These are phyloP conservation scores for Colletotrichum karsti DNA, from an alignment of 2,329 filamentous ascomycete species.

Conservation along the genomic window DNA sequence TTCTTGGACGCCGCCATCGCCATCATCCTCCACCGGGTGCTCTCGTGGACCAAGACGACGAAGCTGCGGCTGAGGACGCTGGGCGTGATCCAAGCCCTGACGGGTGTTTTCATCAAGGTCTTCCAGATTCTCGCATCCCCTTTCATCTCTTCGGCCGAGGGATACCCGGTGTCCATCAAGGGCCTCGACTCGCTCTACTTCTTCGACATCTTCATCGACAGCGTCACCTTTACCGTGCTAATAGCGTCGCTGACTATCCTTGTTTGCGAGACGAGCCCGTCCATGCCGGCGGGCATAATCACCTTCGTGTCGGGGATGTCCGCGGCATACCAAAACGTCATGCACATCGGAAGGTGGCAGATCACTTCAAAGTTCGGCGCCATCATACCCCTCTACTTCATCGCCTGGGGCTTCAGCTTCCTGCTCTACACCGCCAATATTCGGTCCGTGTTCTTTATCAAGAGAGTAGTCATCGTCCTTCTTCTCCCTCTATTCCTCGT, in stretches of 20 bases:
- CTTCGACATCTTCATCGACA: constrained; percentile 59
- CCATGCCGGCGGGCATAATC: constrained; percentile 50
- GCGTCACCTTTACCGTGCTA: constrained; percentile 53
- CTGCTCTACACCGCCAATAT: constrained; percentile 55
- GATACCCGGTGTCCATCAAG: constrained; percentile 32
- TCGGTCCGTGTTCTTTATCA: constrained; percentile 51
- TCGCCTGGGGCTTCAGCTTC: constrained; percentile 49
- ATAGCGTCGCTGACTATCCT: constrained; percentile 54
- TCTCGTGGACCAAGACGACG: constrained; percentile 59
- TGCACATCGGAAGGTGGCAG: constrained; percentile 53
- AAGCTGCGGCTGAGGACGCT: constrained; percentile 55
- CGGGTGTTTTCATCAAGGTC: constrained; percentile 47
- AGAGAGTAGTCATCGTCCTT: constrained; percentile 48
- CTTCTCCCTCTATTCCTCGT: constrained; percentile 46
- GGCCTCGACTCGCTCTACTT: constrained; percentile 54
- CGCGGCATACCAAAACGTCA: constrained; percentile 44
- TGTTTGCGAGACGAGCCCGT: constrained; percentile 54
- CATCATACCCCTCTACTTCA: constrained; percentile 47
- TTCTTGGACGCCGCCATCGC: constrained; percentile 55
- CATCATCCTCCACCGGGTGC: constrained; percentile 58
- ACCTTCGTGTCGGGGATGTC: constrained; percentile 52
- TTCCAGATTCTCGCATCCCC: constrained; percentile 45
- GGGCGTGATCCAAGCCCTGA: constrained; percentile 49
- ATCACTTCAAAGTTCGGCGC: constrained; percentile 46
- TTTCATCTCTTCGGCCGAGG: constrained; percentile 33